Evolutionary conservation across 306 rosid genomes (phyloP).

Genomic region (Arachis stenosperma): DNA sequence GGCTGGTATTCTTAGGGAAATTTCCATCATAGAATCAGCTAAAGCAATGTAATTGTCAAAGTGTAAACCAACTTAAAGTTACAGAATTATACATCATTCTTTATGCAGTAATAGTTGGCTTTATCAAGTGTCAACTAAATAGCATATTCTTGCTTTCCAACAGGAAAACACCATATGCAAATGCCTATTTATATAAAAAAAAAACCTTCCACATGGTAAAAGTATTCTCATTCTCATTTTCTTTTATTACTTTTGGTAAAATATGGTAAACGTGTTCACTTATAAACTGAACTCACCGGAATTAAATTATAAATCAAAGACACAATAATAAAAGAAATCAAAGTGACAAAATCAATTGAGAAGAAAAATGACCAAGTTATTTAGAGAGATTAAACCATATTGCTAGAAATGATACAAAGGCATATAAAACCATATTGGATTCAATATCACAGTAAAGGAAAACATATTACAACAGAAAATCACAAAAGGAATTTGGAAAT

Average conservation of each 20-base stretch:
- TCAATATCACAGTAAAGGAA: not conserved
- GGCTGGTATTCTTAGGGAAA: conserved; percentile 31
- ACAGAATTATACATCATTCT: conserved; percentile 9
- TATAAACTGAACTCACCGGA: conserved; percentile 6
- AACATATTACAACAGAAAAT: not conserved
- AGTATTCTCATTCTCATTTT: not conserved
- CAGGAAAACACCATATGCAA: conserved; percentile 7
- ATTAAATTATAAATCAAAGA: conserved; percentile 10
- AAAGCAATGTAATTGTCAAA: conserved; percentile 11
- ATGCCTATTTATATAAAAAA: not conserved
- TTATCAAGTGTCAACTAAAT: conserved; percentile 20
- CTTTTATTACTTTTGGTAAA: no score
- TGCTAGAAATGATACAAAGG: conserved; percentile 4
- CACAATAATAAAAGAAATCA: not conserved
- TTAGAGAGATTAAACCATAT: conserved; percentile 23
- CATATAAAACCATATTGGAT: conserved; percentile 7
- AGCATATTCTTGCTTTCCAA: conserved; percentile 16
- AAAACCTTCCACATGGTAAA: conserved; percentile 9
- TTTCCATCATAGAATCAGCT: not conserved
- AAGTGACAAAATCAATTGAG: conserved; percentile 11
- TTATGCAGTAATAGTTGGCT: not conserved
- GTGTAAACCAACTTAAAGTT: not conserved
- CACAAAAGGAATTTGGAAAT: conserved; percentile 20
- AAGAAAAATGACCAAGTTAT: conserved; percentile 15
- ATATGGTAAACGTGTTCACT: not conserved